Evolutionary conservation across 2,329 filamentous ascomycete genomes (phyloP).

Genomic region (Penicillium sclerotigenum): DNA sequence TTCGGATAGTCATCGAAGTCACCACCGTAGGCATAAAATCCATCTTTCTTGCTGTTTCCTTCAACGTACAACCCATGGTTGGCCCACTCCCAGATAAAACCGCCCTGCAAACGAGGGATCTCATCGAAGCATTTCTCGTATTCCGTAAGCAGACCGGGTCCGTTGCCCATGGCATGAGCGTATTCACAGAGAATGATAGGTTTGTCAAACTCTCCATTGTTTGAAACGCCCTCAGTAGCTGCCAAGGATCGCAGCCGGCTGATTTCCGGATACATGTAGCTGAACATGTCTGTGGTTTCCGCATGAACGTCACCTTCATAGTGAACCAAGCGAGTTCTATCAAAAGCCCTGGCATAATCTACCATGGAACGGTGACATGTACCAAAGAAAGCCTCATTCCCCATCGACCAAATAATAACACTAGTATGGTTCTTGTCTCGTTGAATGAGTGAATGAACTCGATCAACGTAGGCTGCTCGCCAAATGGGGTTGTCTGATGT

Average conservation of each 20-base stretch:
- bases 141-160: conserved; percentile 66
- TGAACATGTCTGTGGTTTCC: conserved; percentile 62
- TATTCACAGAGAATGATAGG: conserved; percentile 50
- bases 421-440: conserved; percentile 69
- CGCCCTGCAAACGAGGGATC: conserved; percentile 62
- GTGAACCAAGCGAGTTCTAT: conserved; percentile 60
- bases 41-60: conserved; percentile 21
- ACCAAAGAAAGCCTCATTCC: conserved; percentile 72
- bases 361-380: conserved; percentile 67
- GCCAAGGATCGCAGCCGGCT: conserved; percentile 50
- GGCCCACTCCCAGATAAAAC: conserved; percentile 66
- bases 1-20: conserved; percentile 61
- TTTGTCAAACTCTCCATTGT: conserved; percentile 47
- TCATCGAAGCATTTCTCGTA: conserved; percentile 63
- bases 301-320: conserved; percentile 65
- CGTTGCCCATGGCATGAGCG: conserved; percentile 69
- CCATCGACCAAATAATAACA: conserved; percentile 71
- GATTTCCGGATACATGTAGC: conserved; percentile 63
- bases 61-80: conserved; percentile 57
- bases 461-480: conserved; percentile 64
- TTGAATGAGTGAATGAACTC: conserved; percentile 61
- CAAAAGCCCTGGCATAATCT: conserved; percentile 56
- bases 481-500: conserved; percentile 34
- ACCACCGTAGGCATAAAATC: conserved; percentile 58
- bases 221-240: conserved; percentile 30